Conservation (phyloP, 2,329 filamentous ascomycete species). For the Aspergillus udagawae region DNA sequence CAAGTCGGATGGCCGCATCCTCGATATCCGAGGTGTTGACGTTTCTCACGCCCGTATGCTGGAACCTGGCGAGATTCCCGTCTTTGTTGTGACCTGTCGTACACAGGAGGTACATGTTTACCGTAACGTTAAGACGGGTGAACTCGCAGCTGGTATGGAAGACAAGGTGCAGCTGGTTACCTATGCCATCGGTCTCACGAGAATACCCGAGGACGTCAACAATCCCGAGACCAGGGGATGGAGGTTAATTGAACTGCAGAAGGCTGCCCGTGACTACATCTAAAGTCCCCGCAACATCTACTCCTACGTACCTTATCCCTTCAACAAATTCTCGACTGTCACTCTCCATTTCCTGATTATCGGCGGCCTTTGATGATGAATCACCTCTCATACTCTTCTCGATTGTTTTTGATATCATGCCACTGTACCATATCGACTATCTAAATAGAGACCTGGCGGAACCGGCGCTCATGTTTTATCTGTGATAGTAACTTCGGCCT, state of each 20-base stretch:
- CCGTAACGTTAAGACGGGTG: slow-evolving; percentile 80
- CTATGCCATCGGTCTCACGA: slow-evolving; percentile 93
- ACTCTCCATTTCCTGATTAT: slow-evolving; percentile 9
- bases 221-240: slow-evolving; percentile 96
- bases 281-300: slow-evolving; percentile 38
- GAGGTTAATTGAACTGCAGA: slow-evolving; percentile 97
- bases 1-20: slow-evolving; percentile 88
- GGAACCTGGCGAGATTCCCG: slow-evolving; percentile 59
- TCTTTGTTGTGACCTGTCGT: slow-evolving; percentile 94
- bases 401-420: slow-evolving; percentile 27
- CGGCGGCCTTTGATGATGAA: slow-evolving; percentile 20
- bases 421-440: slow-evolving; percentile 39
- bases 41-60: slow-evolving; percentile 49
- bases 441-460: slow-evolving; percentile 35
- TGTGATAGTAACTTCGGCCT: slow-evolving; percentile 23
- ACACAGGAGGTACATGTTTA: slow-evolving; percentile 98
- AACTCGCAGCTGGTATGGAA: slow-evolving; percentile 95
- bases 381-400: slow-evolving; percentile 17
- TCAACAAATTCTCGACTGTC: slow-evolving; percentile 6
- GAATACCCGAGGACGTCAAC: slow-evolving; percentile 90
- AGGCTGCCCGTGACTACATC: slow-evolving; percentile 89
- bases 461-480: slow-evolving; percentile 28
- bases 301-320: not conserved
- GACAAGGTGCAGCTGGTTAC: slow-evolving; percentile 98
- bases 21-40: slow-evolving; percentile 93